Base-by-base conservation (phyloP, 1,139 yeast species). In the Yamadazyma siamensis region DNA sequence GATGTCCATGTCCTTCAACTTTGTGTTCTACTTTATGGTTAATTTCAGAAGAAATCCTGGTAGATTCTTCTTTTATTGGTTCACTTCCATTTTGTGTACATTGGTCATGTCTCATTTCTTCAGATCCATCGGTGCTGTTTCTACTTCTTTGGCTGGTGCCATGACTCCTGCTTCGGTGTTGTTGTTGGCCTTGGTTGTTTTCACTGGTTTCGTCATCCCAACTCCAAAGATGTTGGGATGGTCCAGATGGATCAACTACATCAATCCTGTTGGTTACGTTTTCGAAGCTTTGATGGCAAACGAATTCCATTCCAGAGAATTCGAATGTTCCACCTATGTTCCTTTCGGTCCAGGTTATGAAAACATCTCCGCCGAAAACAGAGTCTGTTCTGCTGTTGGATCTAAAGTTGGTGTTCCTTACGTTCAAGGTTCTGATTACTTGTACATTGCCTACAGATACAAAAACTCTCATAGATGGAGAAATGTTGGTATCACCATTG, bases 381-480 rank as follows among this genome's bases (percentile, higher is more conserved):
- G 62, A 26, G 75, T 82, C 12, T 86, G 95, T 56, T 51, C 72
- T 23, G 71, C 74, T 19, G 80, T 78, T 23, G 88, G 91, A 39
- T 60, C 89, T 5, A 52, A 50, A 4, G 62, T 85, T 4, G 95
- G 95, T 31, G 44, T 58, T 13, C 41, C 41, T 15, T 45, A 41
- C 29, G 82, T 87, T 26, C 41, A 52, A 21, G 95, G 95, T 50
- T 70, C 77, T 31, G 59, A 46, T 13, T 87, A 78, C 51, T 42
- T 86, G 28, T 46, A 44, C 4, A 39, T 44, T 10, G 55, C 78
- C 3, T 79, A 57, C 51, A 42, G 51, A 9, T 86, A 82, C 56
- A 47, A 54, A 25, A 67, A 72, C 43, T 38, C 60, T 6, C 88
- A 87, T 54, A 74, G 75, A 49, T 87, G 96, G 96, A 78, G 95